Percentiles rank a stretch among this genome's conserved stretches.
phyloP scores from a whole-genome alignment of 2,329 filamentous ascomycete genomes.

The Drechslerella dactyloides region DNA sequence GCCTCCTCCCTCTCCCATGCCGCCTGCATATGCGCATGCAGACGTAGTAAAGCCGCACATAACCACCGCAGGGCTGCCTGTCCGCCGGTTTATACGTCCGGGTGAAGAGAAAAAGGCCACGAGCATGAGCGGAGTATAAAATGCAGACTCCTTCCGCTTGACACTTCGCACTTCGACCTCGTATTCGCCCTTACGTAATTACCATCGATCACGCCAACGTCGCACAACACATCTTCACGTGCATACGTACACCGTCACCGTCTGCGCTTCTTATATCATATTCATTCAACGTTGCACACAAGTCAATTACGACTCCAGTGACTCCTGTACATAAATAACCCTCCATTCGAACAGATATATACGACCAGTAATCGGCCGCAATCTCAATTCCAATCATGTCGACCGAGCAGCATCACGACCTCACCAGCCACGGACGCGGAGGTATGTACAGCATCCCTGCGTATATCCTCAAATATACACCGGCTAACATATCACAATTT shows the following conservation, averaged over 20 bases:
- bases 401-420: background rate
- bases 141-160: too few relatives aligned
- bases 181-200: background rate
- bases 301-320: too few relatives aligned
- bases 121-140: too few relatives aligned
- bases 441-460: conserved; percentile 1
- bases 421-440: conserved; percentile 48
- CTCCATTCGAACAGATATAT: too few relatives aligned
- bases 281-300: too few relatives aligned
- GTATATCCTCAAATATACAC: background rate
- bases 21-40: background rate
- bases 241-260: too few relatives aligned
- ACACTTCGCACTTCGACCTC: background rate
- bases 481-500: background rate
- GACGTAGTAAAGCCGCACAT: too few relatives aligned
- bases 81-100: too few relatives aligned
- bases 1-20: background rate
- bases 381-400: background rate
- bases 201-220: conserved; percentile 18
- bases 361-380: background rate
- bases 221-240: conserved; percentile 25
- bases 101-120: too few relatives aligned
- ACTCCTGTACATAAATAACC: too few relatives aligned
- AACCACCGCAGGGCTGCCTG: too few relatives aligned
- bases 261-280: too few relatives aligned